phyloP scores from a whole-genome alignment of 805 yeast species.

The Candida railenensis region DNA sequence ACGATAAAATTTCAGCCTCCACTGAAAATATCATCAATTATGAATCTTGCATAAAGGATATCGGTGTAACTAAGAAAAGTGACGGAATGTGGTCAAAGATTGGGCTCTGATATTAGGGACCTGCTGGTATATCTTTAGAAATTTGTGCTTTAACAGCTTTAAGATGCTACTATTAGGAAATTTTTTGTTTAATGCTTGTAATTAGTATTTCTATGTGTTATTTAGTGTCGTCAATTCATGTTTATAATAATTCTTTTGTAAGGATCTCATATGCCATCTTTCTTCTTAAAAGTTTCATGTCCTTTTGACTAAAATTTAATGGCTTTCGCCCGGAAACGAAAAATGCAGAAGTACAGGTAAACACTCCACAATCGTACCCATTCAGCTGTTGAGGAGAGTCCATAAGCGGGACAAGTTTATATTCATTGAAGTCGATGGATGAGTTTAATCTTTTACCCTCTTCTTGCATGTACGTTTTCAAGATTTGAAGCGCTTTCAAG shows the following conservation, averaged over 20 bases:
- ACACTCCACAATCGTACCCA: constrained; percentile 95
- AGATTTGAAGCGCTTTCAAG: constrained; percentile 37
- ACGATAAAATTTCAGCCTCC: constrained; percentile 62
- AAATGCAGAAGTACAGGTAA: constrained; percentile 76
- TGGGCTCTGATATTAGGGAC: not conserved
- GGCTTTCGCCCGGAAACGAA: constrained; percentile 52
- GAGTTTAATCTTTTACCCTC: constrained; percentile 56
- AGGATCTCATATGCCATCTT: constrained; percentile 66
- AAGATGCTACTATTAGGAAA: constrained; percentile 1
- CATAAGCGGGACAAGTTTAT: constrained; percentile 22
- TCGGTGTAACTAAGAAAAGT: constrained; percentile 11
- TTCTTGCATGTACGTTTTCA: constrained; percentile 61
- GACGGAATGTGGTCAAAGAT: constrained; percentile 1
- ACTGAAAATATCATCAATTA: constrained; percentile 41
- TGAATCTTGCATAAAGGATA: constrained; percentile 26
- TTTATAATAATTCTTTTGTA: constrained; percentile 27
- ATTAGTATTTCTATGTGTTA: no score
- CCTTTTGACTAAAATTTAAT: constrained; percentile 59
- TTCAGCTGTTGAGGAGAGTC: constrained; percentile 80
- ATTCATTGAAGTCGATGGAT: constrained; percentile 17
- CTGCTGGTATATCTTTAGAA: not conserved
- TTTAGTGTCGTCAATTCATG: no score
- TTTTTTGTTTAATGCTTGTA: no score
- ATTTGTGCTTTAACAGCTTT: not conserved
- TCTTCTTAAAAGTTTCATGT: constrained; percentile 66